phyloP scores from a whole-genome alignment of 176 grass and related monocot species.

The Avena eriantha region DNA sequence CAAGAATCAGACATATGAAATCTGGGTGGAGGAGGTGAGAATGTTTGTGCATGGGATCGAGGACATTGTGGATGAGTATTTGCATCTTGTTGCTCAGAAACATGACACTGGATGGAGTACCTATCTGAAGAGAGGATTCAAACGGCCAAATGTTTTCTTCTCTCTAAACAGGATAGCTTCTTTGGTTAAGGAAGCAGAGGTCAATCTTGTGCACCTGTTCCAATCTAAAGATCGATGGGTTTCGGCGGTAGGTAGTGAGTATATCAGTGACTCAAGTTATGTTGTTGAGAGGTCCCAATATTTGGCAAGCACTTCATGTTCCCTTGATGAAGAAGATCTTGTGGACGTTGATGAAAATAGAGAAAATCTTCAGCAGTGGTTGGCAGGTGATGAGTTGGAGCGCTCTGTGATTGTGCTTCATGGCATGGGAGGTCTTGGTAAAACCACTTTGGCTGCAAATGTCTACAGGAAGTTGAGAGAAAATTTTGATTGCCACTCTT shows the following conservation, averaged over 20 bases:
- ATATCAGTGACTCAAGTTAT: neutral
- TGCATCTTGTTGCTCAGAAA: constrained; percentile 25
- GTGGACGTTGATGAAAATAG: neutral
- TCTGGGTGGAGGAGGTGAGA: constrained; percentile 27
- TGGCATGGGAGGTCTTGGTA: constrained; percentile 22
- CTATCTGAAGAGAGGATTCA: constrained; percentile 28
- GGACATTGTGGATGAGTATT: constrained; percentile 33
- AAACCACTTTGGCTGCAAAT: constrained; percentile 13
- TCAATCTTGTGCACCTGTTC: constrained; percentile 22
- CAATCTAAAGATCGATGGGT: constrained; percentile 34
- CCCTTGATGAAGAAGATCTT: constrained; percentile 27
- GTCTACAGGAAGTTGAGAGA: neutral
- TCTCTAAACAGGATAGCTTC: constrained; percentile 27
- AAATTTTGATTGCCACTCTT: constrained; percentile 16
- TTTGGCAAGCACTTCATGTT: constrained; percentile 17
- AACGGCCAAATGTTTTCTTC: neutral
- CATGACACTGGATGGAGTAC: neutral
- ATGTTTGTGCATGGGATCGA: neutral
- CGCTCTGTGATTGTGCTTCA: constrained; percentile 5
- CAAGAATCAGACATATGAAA: constrained; percentile 24
- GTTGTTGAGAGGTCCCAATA: constrained; percentile 11
- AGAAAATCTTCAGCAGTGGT: neutral
- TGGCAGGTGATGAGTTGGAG: constrained; percentile 2
- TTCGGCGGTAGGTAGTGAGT: neutral
- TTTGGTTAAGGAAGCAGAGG: constrained; percentile 27